Percentiles rank a stretch among this genome's conserved stretches.
Evolutionary conservation across 2,329 filamentous ascomycete species (phyloP).

Genomic region (Balansia obtecta): DNA sequence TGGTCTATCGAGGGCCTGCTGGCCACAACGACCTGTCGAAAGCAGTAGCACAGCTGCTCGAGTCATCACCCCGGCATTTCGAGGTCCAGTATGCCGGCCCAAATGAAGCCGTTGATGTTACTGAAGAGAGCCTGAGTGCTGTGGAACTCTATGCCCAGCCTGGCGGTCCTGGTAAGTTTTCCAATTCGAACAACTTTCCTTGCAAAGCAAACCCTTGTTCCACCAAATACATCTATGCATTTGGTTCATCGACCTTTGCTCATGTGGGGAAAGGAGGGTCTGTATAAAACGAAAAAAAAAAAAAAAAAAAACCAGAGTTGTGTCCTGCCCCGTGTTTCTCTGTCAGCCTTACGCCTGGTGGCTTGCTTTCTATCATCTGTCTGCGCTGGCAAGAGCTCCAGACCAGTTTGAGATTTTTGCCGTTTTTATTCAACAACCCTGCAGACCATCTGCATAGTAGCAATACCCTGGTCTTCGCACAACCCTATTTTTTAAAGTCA

Average conservation of each 20-base stretch:
- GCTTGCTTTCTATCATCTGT: not conserved
- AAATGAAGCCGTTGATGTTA: slow-evolving; percentile 9
- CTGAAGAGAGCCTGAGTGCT: slow-evolving; percentile 7
- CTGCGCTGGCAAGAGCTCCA: not conserved
- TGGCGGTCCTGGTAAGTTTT: slow-evolving; percentile 11
- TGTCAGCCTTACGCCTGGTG: not conserved
- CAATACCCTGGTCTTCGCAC: not conserved
- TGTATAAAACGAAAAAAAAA: not conserved
- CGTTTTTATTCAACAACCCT: not conserved
- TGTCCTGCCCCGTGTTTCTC: not conserved
- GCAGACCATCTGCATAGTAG: not conserved
- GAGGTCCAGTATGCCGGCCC: slow-evolving; percentile 12
- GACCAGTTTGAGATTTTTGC: not conserved
- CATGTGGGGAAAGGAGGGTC: not conserved
- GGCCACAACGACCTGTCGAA: slow-evolving; percentile 10
- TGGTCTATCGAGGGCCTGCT: slow-evolving; percentile 13
- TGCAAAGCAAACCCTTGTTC: not conserved
- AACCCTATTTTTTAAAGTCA: not conserved
- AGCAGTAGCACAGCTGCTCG: slow-evolving; percentile 11
- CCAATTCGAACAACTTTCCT: not conserved
- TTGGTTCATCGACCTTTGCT: not conserved
- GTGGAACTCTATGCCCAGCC: slow-evolving; percentile 12
- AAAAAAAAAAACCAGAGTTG: not conserved
- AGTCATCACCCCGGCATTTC: slow-evolving; percentile 11
- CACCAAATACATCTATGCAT: not conserved